Percentiles rank a stretch among this genome's conserved stretches.
Conservation (phyloP, 1,284 basidiomycete species). For the Exobasidium rhododendri region DNA sequence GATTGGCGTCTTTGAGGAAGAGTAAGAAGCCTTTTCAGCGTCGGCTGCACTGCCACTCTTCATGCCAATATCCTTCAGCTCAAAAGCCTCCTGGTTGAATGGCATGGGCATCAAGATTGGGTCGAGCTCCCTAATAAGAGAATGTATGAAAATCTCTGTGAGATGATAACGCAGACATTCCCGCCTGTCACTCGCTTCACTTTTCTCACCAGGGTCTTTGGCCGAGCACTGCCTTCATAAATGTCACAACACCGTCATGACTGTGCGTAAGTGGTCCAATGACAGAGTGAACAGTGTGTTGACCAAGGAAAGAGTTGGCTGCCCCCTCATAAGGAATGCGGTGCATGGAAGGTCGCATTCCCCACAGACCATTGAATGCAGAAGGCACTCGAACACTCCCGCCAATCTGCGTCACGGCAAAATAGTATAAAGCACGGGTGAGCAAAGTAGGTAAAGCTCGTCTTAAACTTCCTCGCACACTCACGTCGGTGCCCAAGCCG, state of each 20-base stretch:
- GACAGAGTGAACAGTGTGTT: constrained; percentile 30
- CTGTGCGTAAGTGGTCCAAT: constrained; percentile 33
- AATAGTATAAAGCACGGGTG: too few species aligned
- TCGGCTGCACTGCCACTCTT: constrained; percentile 19
- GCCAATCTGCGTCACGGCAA: too few species aligned
- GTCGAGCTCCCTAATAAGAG: constrained; percentile 11
- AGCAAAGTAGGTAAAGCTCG: too few species aligned
- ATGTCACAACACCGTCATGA: constrained; percentile 28
- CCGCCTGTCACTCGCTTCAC: constrained; percentile 11
- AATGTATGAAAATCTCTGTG: too few species aligned
- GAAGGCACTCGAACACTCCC: constrained; percentile 11
- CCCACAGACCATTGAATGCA: constrained; percentile 24
- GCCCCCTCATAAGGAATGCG: constrained; percentile 26
- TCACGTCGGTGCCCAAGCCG: constrained; percentile 36
- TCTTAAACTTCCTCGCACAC: not conserved
- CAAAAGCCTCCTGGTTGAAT: constrained; percentile 27
- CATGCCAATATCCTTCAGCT: constrained; percentile 21
- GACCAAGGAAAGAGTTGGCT: constrained; percentile 28
- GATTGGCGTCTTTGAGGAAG: constrained; percentile 8
- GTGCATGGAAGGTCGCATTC: constrained; percentile 29
- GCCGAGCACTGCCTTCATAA: constrained; percentile 28
- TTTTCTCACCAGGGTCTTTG: constrained; percentile 30
- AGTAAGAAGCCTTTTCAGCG: not conserved
- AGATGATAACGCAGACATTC: too few species aligned
- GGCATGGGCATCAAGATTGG: constrained; percentile 19